Evolutionary conservation across 2,329 filamentous ascomycete genomes (phyloP), one percentile per base, ranked within the genome.

Genomic region (Beauveria sp.): DNA sequence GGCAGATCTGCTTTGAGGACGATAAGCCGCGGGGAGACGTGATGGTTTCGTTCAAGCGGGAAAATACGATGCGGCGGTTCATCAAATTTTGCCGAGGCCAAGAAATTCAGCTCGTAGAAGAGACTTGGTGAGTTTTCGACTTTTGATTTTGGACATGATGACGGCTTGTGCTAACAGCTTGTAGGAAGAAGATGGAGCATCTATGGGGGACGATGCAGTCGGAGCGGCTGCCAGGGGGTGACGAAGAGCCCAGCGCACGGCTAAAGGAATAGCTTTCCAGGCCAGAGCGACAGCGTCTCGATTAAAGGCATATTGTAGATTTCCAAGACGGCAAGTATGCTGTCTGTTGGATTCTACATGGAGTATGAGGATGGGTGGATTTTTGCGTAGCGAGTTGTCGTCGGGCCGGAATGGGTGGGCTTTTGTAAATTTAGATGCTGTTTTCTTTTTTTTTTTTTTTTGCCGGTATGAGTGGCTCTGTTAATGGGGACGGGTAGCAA

Each of bases 61-160:
- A 78, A 65, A 74, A 80, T 22, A 84, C 82, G 5, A 80, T 83
- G 72, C 73, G 75, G 62, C 74, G 83, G 2, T 83, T 85, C 64
- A 68, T 85, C 52, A 66, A 68, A 22, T 82, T 84, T 62, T 74
- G 78, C 45, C 72, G 73, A 62, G 74, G 74, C 64, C 78, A 76
- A 69, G 75, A 74, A 1, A 68, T 83, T 7, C 71, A 67, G 48
- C 64, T 83, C 52, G 67, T 73, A 2, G 76, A 77, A 66, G 71
- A 70, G 1, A 68, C 71, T 12, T 64, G 64, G 82, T 84, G 68
- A 73, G 79, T 73, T 38, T 12, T 14, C 5, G 34, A 14, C 12
- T 14, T 14, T 38, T 38, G 10, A 9, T 20, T 26, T 40, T 24
- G 34, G 34, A 2, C 18, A 16, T 9, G 22, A 5, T 20, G 1